phyloP scores from a whole-genome alignment of 1,139 yeast genomes.

The Lodderomyces margitis region DNA sequence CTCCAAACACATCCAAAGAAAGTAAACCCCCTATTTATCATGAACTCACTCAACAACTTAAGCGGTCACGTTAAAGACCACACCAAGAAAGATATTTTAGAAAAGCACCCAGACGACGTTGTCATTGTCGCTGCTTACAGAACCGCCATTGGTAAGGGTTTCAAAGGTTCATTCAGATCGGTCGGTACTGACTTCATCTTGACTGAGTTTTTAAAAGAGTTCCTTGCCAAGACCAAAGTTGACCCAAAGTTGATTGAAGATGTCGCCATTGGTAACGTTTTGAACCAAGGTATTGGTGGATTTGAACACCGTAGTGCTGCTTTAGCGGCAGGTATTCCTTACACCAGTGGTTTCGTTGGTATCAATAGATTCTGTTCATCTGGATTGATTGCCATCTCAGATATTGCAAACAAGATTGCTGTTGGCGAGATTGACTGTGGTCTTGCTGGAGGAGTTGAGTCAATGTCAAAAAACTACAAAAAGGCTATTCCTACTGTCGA shows the following conservation, averaged over 20 bases:
- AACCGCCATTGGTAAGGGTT: conserved; percentile 85
- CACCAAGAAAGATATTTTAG: conserved; percentile 2
- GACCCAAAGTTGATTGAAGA: conserved; percentile 74
- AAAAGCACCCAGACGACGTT: conserved; percentile 77
- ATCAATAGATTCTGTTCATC: conserved; percentile 94
- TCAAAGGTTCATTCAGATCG: conserved; percentile 78
- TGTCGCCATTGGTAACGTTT: conserved; percentile 83
- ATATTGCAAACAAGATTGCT: conserved; percentile 82
- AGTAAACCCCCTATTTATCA: no score
- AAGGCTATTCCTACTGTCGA: conserved; percentile 66
- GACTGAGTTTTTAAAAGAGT: conserved; percentile 58
- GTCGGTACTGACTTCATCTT: conserved; percentile 73
- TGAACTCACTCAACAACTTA: conserved; percentile 1
- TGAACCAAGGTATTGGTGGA: conserved; percentile 89
- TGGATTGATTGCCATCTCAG: conserved; percentile 86
- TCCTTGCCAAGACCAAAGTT: conserved; percentile 58
- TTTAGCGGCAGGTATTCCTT: conserved; percentile 49
- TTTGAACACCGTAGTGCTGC: conserved; percentile 84
- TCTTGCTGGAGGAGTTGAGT: conserved; percentile 88
- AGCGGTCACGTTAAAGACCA: conserved; percentile 2
- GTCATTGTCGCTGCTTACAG: conserved; percentile 86
- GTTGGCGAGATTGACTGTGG: conserved; percentile 90
- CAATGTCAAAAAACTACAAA: conserved; percentile 85
- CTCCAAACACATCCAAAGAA: background rate
- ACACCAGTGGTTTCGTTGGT: conserved; percentile 72